Base-by-base conservation (phyloP, 306 rosid genomes). In the Malus fusca region DNA sequence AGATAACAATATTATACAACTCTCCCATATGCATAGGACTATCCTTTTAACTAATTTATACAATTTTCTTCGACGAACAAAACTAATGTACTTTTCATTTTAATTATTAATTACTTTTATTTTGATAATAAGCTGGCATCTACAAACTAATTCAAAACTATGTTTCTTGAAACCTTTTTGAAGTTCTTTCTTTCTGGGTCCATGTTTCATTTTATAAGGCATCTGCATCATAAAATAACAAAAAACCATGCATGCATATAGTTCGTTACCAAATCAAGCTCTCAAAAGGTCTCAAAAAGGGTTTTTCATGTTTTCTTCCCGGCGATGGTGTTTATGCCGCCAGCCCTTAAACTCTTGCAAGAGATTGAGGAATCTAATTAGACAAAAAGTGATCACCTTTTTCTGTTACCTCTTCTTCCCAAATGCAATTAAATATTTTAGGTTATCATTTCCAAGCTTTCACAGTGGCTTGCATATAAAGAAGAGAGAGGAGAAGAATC, bases 401-500 rank as follows among this genome's bases (percentile, higher is more conserved):
- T 68, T 66, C 48, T 33, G n/a, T 9, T 59, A 53, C 81, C 76
- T 78, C 78, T 67, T 18, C 58, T 12, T 35, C 12, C n/a, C 79
- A 75, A 43, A 59, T 59, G 40, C 28, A 17, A 51, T 19, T 42
- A 37, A 43, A 33, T 69, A 35, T 65, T 30, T 37, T 76, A n/a
- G 40, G 30, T 62, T 55, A 53, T 48, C 22, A 37, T 66, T 22
- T 22, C 74, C 46, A 69, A 70, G 77, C 69, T 71, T 71, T 70
- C 64, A 66, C 48, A 83, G 61, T 71, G 68, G 66, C 79, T 69
- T 64, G 81, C 71, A 58, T 67, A 35, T 55, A 42, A 74, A 82
- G 86, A 73, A 77, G 77, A 79, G 84, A 51, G 78, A 80, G 56
- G 75, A 85, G 81, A 82, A 88, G 90, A 88, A 90, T 87, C 81